Base-by-base conservation (phyloP, 148 eudicot species). In the Fagopyrum esculentum region DNA sequence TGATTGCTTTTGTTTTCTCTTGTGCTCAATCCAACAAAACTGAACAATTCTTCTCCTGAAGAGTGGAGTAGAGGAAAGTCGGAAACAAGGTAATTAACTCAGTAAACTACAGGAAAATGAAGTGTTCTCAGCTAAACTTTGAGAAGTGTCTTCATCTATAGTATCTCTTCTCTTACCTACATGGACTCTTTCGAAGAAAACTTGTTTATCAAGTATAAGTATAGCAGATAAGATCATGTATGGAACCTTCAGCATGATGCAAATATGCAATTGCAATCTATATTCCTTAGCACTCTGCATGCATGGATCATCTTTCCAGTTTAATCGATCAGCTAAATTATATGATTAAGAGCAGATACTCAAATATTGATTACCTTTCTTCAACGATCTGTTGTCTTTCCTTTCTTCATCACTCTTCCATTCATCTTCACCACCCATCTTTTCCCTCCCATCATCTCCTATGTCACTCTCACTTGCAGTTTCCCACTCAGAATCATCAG, bases 401-500 rank as follows among this genome's bases (percentile, higher is more conserved):
- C 96, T 86, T 74, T 85, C 89, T 70, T 83, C 83, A 66, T 86
- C 93, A 76, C 89, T 84, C 72, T 86, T 86, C 92, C 93, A 85
- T 77, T 86, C 97, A 84, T 87, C 91, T 78, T 90, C 84, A 43
- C 84, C 84, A 30, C 86, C 89, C 72, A 87, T 69, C 69, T 83
- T 89, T 79, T 87, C 87, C 75, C 84, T 85, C 47, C 74, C 97
- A 75, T 92, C 88, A 78, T 89, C 84, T 79, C 90, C 98, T 6
- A 84, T 81, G 78, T 94, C 98, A 82, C 97, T 95, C 82, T 95
- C 98, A 81, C 98, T 95, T 4, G 96, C 98, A 6, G 98, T 95
- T 50, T 95, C 97, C 98, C 98, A 95, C 79, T 95, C 98, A 45
- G 98, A 95, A 80, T 89, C 98, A 85, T 95, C 98, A 74, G 82